Evolutionary conservation across 768 basidiomycete species (phyloP).

Genomic region (Trametes meyenii): DNA sequence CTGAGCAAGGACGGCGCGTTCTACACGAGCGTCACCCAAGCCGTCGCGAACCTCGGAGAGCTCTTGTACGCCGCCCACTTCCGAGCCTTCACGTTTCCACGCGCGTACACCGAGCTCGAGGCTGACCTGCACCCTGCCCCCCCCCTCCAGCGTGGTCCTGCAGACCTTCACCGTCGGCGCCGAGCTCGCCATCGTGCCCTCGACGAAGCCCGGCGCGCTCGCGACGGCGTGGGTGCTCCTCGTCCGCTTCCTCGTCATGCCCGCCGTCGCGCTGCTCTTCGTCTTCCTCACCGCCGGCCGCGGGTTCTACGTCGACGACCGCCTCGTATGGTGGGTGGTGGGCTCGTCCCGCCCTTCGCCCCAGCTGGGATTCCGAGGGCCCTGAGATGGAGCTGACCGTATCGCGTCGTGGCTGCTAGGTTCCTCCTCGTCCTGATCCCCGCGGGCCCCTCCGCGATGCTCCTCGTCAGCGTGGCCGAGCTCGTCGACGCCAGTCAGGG

Average conservation of each 20-base stretch:
- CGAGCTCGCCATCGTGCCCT: constrained; percentile 31
- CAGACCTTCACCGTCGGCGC: constrained; percentile 36
- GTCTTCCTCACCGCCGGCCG: constrained; percentile 32
- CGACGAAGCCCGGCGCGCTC: constrained; percentile 22
- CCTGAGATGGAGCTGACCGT: not conserved
- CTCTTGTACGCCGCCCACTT: constrained; percentile 29
- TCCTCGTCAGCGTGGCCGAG: constrained; percentile 35
- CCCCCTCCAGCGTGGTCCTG: constrained; percentile 26
- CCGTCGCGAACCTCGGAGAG: constrained; percentile 30
- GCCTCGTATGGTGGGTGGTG: constrained; percentile 33
- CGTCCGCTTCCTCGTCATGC: constrained; percentile 35
- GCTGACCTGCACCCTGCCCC: not conserved
- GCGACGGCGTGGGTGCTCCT: constrained; percentile 28
- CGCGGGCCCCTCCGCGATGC: constrained; percentile 35
- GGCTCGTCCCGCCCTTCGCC: no score
- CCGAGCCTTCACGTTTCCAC: no score
- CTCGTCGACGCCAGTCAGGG: constrained; percentile 33
- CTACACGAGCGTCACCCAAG: constrained; percentile 30
- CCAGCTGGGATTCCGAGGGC: no score
- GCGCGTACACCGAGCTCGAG: not conserved
- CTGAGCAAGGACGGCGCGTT: constrained; percentile 27
- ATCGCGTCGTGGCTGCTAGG: constrained; percentile 16
- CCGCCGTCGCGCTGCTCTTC: constrained; percentile 30
- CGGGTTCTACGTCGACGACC: constrained; percentile 33
- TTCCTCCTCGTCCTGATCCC: constrained; percentile 36